A percentile compares a stretch with the other conserved stretches of the same genome.
phyloP scores from a whole-genome alignment of 106 monocot species.

The Allium cepa region DNA sequence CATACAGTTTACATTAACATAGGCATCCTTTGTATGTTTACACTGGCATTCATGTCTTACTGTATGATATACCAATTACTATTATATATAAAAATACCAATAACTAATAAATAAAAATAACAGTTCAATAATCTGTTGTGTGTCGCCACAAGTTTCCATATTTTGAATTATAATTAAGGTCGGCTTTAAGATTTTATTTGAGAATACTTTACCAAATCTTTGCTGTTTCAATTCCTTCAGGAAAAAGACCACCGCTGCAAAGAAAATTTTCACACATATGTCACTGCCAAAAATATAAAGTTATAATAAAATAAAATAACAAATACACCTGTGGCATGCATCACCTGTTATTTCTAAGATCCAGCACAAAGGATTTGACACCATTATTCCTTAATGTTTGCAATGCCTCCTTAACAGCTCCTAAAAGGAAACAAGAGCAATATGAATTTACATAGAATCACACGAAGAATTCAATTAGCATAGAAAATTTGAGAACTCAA shows the following conservation, averaged over 20 bases:
- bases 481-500: no score
- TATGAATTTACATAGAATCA: no score
- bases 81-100: no score
- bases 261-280: conserved; percentile 3
- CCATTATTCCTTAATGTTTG: conserved; percentile 60
- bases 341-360: conserved; percentile 93
- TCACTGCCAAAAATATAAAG: conserved; percentile 4
- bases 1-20: no score
- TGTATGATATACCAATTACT: no score
- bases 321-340: background rate
- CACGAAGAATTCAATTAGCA: no score
- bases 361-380: conserved; percentile 87
- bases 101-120: no score
- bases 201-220: conserved; percentile 79
- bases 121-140: no score
- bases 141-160: no score
- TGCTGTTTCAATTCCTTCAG: conserved; percentile 96
- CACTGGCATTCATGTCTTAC: no score
- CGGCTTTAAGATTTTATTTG: background rate
- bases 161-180: background rate
- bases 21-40: no score
- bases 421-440: conserved; percentile 19
- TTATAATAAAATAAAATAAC: no score
- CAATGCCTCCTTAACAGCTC: conserved; percentile 87
- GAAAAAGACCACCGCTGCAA: conserved; percentile 95